A percentile compares a stretch with the other conserved stretches of the same genome.
Conservation (phyloP, 768 basidiomycete species). For the Leccinum longicurvipes region DNA sequence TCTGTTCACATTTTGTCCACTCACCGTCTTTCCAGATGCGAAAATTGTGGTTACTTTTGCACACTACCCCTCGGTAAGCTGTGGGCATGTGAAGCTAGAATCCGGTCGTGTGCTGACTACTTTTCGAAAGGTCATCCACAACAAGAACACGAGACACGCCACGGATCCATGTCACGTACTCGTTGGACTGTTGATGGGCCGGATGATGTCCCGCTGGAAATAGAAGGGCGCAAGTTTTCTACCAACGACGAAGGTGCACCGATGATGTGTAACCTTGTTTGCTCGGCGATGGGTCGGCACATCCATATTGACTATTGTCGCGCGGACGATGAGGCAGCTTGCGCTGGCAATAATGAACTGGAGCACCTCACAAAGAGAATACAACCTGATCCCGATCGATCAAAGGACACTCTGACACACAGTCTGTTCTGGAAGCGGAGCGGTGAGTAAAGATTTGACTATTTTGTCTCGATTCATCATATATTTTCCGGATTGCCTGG, state of each 20-base stretch:
- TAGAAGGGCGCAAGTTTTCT: conserved; percentile 54
- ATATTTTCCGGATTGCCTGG: neutral
- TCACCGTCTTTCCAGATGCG: conserved; percentile 37
- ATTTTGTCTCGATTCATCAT: neutral
- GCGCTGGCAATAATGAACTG: conserved; percentile 39
- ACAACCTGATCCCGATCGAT: conserved; percentile 41
- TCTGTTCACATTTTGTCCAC: neutral
- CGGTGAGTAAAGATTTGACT: conserved; percentile 32
- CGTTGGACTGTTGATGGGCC: conserved; percentile 56
- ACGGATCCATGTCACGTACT: conserved; percentile 60
- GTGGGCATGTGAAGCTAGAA: fast-evolving
- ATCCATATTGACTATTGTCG: conserved; percentile 57
- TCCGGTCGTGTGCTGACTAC: neutral
- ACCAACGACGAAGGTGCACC: conserved; percentile 56
- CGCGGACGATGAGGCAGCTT: conserved; percentile 33
- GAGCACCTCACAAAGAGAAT: conserved; percentile 45
- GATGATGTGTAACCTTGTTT: conserved; percentile 60
- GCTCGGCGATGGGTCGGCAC: conserved; percentile 54
- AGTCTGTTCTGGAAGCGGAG: conserved; percentile 55
- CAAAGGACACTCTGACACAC: conserved; percentile 57
- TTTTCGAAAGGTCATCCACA: conserved; percentile 48
- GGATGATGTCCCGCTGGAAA: conserved; percentile 47
- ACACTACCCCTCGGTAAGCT: conserved; percentile 50
- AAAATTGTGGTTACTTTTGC: conserved; percentile 57
- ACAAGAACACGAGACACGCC: conserved; percentile 58